Evolutionary conservation across 495 filamentous ascomycete genomes (phyloP), one percentile per base, ranked within the genome.

Genomic region (Paragyromitra xinjiangensis): DNA sequence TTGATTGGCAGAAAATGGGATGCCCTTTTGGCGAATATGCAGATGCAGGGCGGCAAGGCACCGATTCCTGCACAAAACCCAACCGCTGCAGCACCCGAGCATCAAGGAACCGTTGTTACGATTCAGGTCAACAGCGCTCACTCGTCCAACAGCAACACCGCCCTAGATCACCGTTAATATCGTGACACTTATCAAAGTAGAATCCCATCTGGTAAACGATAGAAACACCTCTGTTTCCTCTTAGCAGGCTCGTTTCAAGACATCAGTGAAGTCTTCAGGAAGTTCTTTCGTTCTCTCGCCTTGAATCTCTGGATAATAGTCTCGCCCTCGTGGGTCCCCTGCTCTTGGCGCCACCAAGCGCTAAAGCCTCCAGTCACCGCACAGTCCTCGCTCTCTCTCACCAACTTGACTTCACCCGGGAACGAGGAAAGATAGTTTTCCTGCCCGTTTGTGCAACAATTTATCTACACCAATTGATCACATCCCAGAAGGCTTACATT

Each of bases 11-110:
- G 77, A 39, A 50, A 59, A 56, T 62, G 64, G 65, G 59, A 64
- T 65, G 62, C 24, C 40, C 34, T 78, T 79, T 79, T 79, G 74
- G 77, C 77, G 74, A 72, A 78, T 66, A 78, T 78, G 77, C 77
- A 79, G 66, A 78, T 64, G 77, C 42, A 78, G 73, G 67, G 44
- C 61, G 73, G 73, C 48, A 65, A 77, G 73, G 58, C 58, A 75
- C 73, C 66, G 66, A 71, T 75, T 70, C 69, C 64, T 44, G 73
- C 73, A 77, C 61, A 76, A 76, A 71, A 76, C 74, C 68, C 59
- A 76, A 71, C 66, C 67, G 22, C 64, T 71, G 73, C 73, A 71
- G 73, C 58, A 76, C 48, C 59, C 56, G 65, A 69, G 64, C 71
- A 68, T 39, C 39, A 62, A 69, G 39, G 37, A 69, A 75, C 55